These are phyloP conservation scores for Calophaca sinica DNA, from an alignment of 306 rosid genomes.

Conservation along the genomic window DNA sequence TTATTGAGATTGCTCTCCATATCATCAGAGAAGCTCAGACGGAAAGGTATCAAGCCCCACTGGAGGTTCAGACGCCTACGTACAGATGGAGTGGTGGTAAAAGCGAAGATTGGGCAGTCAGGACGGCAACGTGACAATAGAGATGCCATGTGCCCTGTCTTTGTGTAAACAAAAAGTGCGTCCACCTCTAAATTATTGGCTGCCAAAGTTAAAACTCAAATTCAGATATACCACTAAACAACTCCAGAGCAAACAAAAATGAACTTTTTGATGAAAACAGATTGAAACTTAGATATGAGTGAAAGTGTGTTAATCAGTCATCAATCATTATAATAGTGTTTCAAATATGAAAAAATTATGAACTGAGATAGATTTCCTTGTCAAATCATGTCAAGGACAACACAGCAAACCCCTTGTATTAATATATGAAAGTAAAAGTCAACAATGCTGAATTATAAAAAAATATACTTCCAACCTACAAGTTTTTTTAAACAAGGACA, in stretches of 20 bases:
- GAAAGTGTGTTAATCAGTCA: constrained; percentile 25
- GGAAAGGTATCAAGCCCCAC: constrained; percentile 99
- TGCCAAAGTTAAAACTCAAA: constrained; percentile 56
- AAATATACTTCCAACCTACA: not conserved
- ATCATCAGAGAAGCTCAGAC: constrained; percentile 88
- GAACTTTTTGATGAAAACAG: not conserved
- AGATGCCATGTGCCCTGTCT: constrained; percentile 96
- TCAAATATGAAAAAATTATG: constrained; percentile 42
- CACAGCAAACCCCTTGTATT: not conserved
- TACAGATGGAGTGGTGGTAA: constrained; percentile 77
- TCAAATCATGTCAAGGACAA: constrained; percentile 25
- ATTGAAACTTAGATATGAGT: constrained; percentile 7
- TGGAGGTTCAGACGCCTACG: constrained; percentile 94
- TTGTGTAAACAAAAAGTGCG: constrained; percentile 92
- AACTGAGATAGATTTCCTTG: not conserved
- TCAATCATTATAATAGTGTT: constrained; percentile 11
- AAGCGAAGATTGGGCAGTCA: constrained; percentile 97
- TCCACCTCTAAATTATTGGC: constrained; percentile 95
- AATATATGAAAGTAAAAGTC: constrained; percentile 16
- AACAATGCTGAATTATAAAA: not conserved
- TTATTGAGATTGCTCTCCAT: constrained; percentile 96
- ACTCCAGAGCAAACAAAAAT: constrained; percentile 2
- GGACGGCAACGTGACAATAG: constrained; percentile 95
- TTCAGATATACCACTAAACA: constrained; percentile 23
- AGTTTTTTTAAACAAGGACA: constrained; percentile 17